Base-by-base conservation (phyloP, 2,329 filamentous ascomycete genomes). In the Colletotrichum truncatum region DNA sequence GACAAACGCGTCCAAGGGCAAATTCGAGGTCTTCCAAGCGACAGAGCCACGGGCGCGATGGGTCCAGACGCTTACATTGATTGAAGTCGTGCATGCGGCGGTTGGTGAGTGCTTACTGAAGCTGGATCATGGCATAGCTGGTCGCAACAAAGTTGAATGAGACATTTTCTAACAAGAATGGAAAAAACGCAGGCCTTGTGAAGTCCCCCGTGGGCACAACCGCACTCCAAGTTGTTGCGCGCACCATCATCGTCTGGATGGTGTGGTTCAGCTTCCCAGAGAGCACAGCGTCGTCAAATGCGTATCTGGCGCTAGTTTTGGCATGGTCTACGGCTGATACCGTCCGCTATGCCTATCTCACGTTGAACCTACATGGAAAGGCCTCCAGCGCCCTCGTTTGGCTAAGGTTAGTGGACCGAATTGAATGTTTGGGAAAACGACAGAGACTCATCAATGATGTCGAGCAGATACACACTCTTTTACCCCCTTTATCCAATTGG, bases 261-360 rank as follows among this genome's bases (percentile, higher is more conserved):
- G 86, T 98, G 67, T 89, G 93, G 73, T 84, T 89, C 74, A 83
- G 85, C 43, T 97, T 95, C 81, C 92, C 92, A 7, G 78, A 83
- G 55, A 85, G 91, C 88, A 67, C 73, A 79, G 53, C 87, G 82
- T 66, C 80, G 4, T 66, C 63, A 23, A 12, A 84, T 10, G 87
- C 85, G 53, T 96, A 94, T 82, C 84, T 88, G 68, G 86, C 85
- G 72, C 93, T 97, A 92, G 85, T 98, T 61, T 73, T 91, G 57
- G 94, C 96, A 21, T 98, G 96, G 95, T 91, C 89, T 67, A 78
- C 93, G 62, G 97, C 96, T 62, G 96, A 99, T 81, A 91, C 97
- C 55, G 91, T 98, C 72, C 91, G 96, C 56, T 99, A 99, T 84
- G 87, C 88, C 53, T 98, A 93, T 84, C 98, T 98, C 77, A 91